Percentiles rank a stretch among this genome's conserved stretches.
phyloP scores from a whole-genome alignment of 768 basidiomycete species.

The Boletus huronensis region DNA sequence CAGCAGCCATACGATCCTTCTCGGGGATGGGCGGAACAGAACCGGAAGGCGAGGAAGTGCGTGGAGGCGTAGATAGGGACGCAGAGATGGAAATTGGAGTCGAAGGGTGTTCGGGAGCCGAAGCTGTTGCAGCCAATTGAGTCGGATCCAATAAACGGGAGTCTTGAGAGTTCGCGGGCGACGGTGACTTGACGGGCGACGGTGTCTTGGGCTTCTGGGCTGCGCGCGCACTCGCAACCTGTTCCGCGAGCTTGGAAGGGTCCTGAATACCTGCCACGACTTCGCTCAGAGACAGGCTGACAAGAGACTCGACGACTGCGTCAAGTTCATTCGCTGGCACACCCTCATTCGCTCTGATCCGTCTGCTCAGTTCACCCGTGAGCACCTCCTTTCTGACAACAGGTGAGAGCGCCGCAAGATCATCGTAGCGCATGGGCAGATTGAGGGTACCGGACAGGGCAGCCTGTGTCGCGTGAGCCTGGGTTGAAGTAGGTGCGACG shows the following conservation, averaged over 20 bases:
- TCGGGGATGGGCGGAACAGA: slow-evolving; percentile 64
- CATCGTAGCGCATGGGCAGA: slow-evolving; percentile 84
- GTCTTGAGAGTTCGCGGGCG: slow-evolving; percentile 61
- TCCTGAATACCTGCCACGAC: slow-evolving; percentile 77
- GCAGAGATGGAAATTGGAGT: slow-evolving; percentile 78
- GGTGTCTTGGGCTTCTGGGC: slow-evolving; percentile 35
- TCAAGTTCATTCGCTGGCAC: slow-evolving; percentile 58
- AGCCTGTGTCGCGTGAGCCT: slow-evolving; percentile 45
- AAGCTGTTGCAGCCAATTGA: slow-evolving; percentile 68
- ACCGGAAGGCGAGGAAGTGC: slow-evolving; percentile 75
- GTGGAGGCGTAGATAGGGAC: slow-evolving; percentile 75
- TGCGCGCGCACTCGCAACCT: slow-evolving; percentile 46
- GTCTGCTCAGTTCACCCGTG: slow-evolving; percentile 76
- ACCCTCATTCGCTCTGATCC: slow-evolving; percentile 55
- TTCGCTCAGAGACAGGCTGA: slow-evolving; percentile 67
- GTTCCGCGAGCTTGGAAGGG: slow-evolving; percentile 58
- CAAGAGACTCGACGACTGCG: slow-evolving; percentile 66
- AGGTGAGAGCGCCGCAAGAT: slow-evolving; percentile 75
- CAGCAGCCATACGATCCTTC: slow-evolving; percentile 66
- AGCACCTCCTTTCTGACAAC: slow-evolving; percentile 86
- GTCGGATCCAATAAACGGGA: slow-evolving; percentile 65
- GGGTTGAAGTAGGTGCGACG: not conserved
- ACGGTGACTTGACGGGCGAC: slow-evolving; percentile 49
- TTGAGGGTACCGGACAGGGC: slow-evolving; percentile 77
- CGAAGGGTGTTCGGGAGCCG: slow-evolving; percentile 86